Percentiles rank a stretch among this genome's conserved stretches.
Conservation (phyloP, 2,329 filamentous ascomycete genomes). For the Colletotrichum phormii region DNA sequence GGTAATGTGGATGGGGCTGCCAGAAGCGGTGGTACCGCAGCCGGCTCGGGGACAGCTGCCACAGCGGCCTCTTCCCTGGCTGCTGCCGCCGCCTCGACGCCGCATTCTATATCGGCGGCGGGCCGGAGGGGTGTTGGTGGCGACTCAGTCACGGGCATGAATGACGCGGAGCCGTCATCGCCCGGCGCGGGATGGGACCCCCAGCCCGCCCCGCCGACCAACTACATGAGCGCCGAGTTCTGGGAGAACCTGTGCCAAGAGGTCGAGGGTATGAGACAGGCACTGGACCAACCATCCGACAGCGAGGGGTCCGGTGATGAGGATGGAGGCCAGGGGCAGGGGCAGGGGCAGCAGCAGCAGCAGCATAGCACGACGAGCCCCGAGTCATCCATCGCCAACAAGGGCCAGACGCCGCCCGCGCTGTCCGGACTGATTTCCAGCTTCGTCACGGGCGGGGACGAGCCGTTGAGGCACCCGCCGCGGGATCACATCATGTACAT, state of each 20-base stretch:
- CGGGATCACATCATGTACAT: constrained; percentile 52
- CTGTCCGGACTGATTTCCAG: constrained; percentile 42
- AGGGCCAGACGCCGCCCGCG: constrained; percentile 39
- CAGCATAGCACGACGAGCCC: constrained; percentile 41
- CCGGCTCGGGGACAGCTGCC: no score
- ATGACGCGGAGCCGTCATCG: constrained; percentile 13
- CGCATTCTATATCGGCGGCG: constrained; percentile 5
- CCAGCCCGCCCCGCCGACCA: constrained; percentile 42
- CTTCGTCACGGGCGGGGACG: constrained; percentile 4
- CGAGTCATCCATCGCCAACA: constrained; percentile 40
- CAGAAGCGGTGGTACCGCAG: background rate
- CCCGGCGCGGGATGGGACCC: constrained; percentile 26
- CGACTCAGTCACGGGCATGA: constrained; percentile 36
- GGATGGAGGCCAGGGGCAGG: background rate
- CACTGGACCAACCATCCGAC: constrained; percentile 56
- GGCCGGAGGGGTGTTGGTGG: constrained; percentile 6
- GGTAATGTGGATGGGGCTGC: constrained; percentile 25
- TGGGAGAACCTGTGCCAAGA: constrained; percentile 57
- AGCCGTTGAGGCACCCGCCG: constrained; percentile 46
- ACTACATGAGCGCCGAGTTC: constrained; percentile 56
- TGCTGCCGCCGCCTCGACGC: background rate
- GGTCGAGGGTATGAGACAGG: constrained; percentile 57
- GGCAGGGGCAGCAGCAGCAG: background rate
- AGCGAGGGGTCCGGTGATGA: constrained; percentile 49
- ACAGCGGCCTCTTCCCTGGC: no score